phyloP scores from a whole-genome alignment of 805 yeast genomes.

The Jamesozyma spencerorum region DNA sequence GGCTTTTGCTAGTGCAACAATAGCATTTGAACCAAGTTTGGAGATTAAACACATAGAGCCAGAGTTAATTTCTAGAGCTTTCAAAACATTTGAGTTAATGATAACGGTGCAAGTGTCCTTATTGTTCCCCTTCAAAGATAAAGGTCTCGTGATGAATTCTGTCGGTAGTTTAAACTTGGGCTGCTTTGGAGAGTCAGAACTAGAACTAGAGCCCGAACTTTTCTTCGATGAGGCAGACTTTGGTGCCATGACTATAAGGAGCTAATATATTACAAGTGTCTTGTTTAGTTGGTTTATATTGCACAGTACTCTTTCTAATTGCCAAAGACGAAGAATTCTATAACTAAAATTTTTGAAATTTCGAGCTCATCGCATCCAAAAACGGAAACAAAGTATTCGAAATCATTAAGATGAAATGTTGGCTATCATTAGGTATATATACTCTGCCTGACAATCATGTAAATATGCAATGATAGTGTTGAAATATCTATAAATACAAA shows the following conservation, averaged over 20 bases:
- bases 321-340: no score
- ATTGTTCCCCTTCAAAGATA: conserved; percentile 11
- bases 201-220: conserved; percentile 13
- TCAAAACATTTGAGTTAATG: conserved; percentile 37
- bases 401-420: background rate
- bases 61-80: conserved; percentile 36
- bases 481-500: conserved; percentile 50
- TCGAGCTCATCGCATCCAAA: background rate
- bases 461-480: background rate
- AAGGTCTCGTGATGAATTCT: conserved; percentile 34
- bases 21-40: conserved; percentile 40
- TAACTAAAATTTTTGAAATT: no score
- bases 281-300: no score
- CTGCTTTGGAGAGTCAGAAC: conserved; percentile 13
- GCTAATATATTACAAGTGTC: no score
- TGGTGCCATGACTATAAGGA: conserved; percentile 21
- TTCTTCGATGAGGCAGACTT: conserved; percentile 24
- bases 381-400: background rate
- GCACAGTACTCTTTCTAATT: no score
- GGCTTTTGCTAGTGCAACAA: conserved; percentile 35
- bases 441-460: background rate
- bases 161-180: conserved; percentile 32
- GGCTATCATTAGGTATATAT: no score
- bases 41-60: conserved; percentile 41
- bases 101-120: conserved; percentile 33